Evolutionary conservation across 2,329 filamentous ascomycete genomes (phyloP), one percentile per base, ranked within the genome.

Genomic region (Shiraia bambusicola): DNA sequence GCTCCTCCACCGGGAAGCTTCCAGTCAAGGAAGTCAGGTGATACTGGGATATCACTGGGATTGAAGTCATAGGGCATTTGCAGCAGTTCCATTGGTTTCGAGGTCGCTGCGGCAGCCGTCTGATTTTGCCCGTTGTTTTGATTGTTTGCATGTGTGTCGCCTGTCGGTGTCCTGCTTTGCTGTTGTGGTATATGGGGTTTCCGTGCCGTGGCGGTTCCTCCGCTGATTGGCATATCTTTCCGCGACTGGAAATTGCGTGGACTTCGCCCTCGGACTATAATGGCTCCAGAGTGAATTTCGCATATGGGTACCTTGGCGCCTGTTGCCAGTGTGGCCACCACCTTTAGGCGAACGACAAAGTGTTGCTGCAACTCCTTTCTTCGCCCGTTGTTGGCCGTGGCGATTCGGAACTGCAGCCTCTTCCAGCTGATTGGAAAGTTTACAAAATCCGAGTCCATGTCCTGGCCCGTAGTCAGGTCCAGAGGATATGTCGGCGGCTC

Each of bases 281-380:
- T 92, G 2, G 92, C 88, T 1, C 89, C 87, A 0, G 92, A 96
- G 22, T 84, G 84, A 12, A 89, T 83, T 69, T 96, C 91, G 37
- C 86, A 87, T 37, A 96, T 78, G 6, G 88, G 79, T 25, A 89
- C 79, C 67, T 91, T 95, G 25, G 78, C 79, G n/a, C 89, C 89
- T 47, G 88, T 93, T 1, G 88, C 80, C 35, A 97, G 73, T 0
- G 88, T 93, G 12, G 86, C 91, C 50, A 91, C 76, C 8, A 95
- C 84, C 68, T 92, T 95, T 37, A 97, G 74, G 50, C 90, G 86
- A 43, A 97, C 78, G 9, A 95, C 84, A 68, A 97, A 97, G 71
- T 97, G 92, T 65, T 97, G 92, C 65, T 97, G 92, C 32, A 97
- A 79, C 67, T 97, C 92, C 72, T 95, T 95, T 49, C 92, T 80